Evolutionary conservation across 1,139 yeast species (phyloP), one percentile per base, ranked within the genome.

Genomic region (Hyphopichia fennica): DNA sequence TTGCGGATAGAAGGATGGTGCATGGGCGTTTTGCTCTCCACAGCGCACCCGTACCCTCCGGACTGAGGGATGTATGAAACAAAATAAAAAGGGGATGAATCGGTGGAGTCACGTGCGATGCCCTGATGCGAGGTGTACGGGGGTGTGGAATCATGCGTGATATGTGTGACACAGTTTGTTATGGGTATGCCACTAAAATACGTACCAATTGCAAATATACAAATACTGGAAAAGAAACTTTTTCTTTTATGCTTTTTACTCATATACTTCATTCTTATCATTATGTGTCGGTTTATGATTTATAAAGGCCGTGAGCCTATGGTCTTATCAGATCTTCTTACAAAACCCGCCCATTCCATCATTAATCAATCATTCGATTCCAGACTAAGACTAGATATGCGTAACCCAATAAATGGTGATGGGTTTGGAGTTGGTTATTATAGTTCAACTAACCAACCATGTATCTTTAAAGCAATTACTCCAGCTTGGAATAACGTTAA

Each of bases 401-500:
- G 84, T 50, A 81, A 96, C 43, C 98, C 99, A 3, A 89, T 93
- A 51, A 93, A 93, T 60, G 99, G 99, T 34, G 99, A 93, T 63
- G 99, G 99, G 1, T 93, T 93, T 62, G 99, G 99, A 1, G 95
- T 93, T 8, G 98, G 98, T 1, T 93, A 93, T 66, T 93, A 93
- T 58, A 77, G 87, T 1, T 69, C 83, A 7, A 86, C 81, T 20
- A 59, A 68, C 34, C 56, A 60, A 42, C 67, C 72, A 8, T 56
- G 69, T 47, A 77, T 90, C 2, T 93, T 87, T 69, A 85, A 89
- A 54, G 97, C 98, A 16, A 91, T 90, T 41, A 93, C 98, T 0
- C 96, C 96, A 0, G 98, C 99, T 0, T 93, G 99, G 99, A 93
- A 93, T 65, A 93, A 93, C 62, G 82, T 87, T 58, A 93, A 93